Conservation (phyloP, 805 yeast genomes). For the Schwanniomyces polymorphus region DNA sequence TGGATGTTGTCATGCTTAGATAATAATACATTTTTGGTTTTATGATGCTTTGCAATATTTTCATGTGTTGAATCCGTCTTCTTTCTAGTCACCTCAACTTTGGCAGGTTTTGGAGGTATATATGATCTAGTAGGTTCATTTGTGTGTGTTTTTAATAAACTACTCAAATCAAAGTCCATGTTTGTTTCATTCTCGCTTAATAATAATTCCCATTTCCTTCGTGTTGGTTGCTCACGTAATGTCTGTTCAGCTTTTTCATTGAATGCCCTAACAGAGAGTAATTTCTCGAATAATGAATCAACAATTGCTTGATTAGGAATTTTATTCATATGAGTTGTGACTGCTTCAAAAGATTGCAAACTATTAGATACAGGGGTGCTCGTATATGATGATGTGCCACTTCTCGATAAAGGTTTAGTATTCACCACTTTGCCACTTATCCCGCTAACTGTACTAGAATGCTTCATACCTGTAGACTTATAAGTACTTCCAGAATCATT, state of each 20-base stretch:
- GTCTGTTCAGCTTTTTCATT: slow-evolving; percentile 33
- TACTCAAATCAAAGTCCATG: slow-evolving; percentile 32
- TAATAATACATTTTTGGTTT: background rate
- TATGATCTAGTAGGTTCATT: background rate
- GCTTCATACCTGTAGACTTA: background rate
- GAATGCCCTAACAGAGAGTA: slow-evolving; percentile 38
- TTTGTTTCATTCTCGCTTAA: slow-evolving; percentile 42
- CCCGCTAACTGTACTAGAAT: background rate
- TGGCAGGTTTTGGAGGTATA: background rate
- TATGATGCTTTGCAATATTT: background rate
- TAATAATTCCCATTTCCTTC: slow-evolving; percentile 44
- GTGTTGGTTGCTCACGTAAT: slow-evolving; percentile 30
- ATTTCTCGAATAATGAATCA: slow-evolving; percentile 37
- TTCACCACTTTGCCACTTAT: background rate
- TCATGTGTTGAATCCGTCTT: background rate
- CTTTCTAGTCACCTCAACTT: background rate
- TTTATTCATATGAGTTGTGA: slow-evolving; percentile 28
- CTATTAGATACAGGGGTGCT: slow-evolving; percentile 11
- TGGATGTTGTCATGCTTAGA: background rate
- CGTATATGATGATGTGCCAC: background rate
- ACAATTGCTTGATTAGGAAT: slow-evolving; percentile 38
- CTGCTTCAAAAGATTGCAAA: slow-evolving; percentile 35
- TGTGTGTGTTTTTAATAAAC: slow-evolving; percentile 9
- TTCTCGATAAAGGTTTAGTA: background rate
- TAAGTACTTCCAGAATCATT: background rate